Base-by-base conservation (phyloP, 176 grass and related monocot genomes). In the Eremochloa ophiuroides region DNA sequence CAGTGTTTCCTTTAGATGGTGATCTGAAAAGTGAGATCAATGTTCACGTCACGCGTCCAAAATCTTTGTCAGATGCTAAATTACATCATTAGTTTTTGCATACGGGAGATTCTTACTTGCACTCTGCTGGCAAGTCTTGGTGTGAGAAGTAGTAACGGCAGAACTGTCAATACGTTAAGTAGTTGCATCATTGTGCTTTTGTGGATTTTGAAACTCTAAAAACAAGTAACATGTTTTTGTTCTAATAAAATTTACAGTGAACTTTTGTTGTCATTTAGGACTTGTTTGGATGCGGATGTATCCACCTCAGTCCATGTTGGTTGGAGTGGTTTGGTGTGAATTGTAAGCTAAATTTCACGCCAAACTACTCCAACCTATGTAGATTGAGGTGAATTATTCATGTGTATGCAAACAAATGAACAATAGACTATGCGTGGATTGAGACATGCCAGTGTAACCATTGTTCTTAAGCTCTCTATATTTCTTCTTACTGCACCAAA, bases 401-500 rank as follows among this genome's bases (percentile, higher is more conserved):
- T n/a, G n/a, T n/a, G n/a, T n/a, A n/a, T n/a, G n/a, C n/a, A n/a
- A n/a, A n/a, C n/a, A n/a, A n/a, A n/a, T n/a, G n/a, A n/a, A n/a
- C n/a, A n/a, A n/a, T n/a, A 71, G 12, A 26, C 27, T 18, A 71
- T 71, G 12, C 25, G 17, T 71, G 41, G 25, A 70, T 6, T 43
- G 37, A 55, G 17, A 22, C 48, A 22, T 51, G 30, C n/a, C 67
- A n/a, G 58, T 58, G 65, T 42, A 16, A n/a, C 18, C 25, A 86
- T 26, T 10, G 11, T 34, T 76, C 79, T 50, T 76, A 41, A 41
- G 34, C 25, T 75, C 46, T 80, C 59, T 71, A 31, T 26, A 63
- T 42, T 86, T 66, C 68, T 59, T 73, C 26, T 80, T 74, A 26
- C n/a, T n/a, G n/a, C n/a, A n/a, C n/a, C n/a, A n/a, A n/a, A n/a